phyloP scores from a whole-genome alignment of 2,329 filamentous ascomycete genomes.

The Colletotrichum tofieldiae region DNA sequence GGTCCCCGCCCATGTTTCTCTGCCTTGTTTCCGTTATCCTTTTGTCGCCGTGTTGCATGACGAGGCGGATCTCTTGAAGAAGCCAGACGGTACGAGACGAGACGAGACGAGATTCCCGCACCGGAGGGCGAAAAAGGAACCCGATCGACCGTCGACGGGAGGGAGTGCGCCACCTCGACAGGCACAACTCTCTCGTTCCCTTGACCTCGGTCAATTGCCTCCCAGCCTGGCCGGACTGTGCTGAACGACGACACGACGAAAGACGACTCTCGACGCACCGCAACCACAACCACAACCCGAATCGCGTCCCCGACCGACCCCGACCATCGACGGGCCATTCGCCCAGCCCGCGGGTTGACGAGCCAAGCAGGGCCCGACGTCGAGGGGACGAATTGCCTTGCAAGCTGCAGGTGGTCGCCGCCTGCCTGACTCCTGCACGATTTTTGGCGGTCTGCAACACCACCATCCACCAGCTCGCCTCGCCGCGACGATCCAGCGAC shows the following conservation, averaged over 20 bases:
- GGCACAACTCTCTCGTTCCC: not conserved
- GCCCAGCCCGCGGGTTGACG: not conserved
- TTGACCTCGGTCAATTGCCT: not conserved
- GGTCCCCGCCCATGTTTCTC: not conserved
- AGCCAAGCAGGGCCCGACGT: slow-evolving; percentile 17
- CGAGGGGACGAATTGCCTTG: not conserved
- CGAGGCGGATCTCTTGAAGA: not conserved
- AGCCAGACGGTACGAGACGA: slow-evolving; percentile 5
- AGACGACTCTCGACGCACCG: not conserved
- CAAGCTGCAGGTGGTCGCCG: slow-evolving; percentile 19
- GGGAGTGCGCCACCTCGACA: not conserved
- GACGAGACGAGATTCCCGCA: not conserved
- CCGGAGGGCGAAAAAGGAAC: not conserved
- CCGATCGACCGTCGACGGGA: not conserved
- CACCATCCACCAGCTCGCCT: slow-evolving; percentile 29
- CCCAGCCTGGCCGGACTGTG: not conserved
- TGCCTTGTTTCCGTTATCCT: not conserved
- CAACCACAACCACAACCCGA: not conserved
- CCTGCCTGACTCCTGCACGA: slow-evolving; percentile 30
- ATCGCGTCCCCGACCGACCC: slow-evolving; percentile 3
- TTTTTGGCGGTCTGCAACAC: slow-evolving; percentile 42
- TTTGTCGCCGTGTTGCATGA: not conserved
- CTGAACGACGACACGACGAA: not conserved
- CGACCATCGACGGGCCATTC: slow-evolving; percentile 2
- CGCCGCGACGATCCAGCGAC: slow-evolving; percentile 37